These are phyloP conservation scores for Fusarium ramigenum DNA, from an alignment of 2,329 filamentous ascomycete species.

Conservation along the genomic window DNA sequence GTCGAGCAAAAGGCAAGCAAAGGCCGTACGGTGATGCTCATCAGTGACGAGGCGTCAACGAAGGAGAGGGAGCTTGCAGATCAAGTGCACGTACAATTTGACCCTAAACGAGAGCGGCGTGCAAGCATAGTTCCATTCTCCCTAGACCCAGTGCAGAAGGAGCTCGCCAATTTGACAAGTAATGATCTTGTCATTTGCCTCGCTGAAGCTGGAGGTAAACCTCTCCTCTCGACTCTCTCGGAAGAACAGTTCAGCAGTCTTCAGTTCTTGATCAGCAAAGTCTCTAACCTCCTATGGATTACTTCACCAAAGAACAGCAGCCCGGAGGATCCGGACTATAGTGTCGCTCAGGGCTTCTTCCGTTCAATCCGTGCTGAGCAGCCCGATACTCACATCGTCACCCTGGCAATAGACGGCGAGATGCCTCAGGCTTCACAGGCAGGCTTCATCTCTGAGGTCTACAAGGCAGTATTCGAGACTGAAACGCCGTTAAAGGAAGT, in stretches of 20 bases:
- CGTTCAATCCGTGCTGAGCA: neutral
- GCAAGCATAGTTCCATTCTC: fast-evolving
- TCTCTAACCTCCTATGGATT: neutral
- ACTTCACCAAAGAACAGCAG: neutral
- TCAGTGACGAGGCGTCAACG: fast-evolving
- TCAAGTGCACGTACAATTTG: fast-evolving
- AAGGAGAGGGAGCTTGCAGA: neutral
- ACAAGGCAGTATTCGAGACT: neutral
- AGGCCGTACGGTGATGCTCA: fast-evolving
- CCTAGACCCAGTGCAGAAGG: fast-evolving
- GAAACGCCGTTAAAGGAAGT: neutral
- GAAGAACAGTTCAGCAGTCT: neutral
- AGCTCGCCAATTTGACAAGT: neutral
- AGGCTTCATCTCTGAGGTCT: neutral
- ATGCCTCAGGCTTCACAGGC: fast-evolving
- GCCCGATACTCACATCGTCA: neutral
- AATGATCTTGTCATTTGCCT: neutral
- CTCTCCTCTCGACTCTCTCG: neutral
- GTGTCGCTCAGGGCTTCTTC: neutral
- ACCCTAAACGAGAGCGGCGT: fast-evolving
- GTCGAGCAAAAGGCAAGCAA: fast-evolving
- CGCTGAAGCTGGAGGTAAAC: neutral
- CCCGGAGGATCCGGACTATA: neutral
- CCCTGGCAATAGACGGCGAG: neutral
- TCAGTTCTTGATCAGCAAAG: neutral